Conservation (phyloP, 768 basidiomycete genomes). For the Pleurotus eryngii region DNA sequence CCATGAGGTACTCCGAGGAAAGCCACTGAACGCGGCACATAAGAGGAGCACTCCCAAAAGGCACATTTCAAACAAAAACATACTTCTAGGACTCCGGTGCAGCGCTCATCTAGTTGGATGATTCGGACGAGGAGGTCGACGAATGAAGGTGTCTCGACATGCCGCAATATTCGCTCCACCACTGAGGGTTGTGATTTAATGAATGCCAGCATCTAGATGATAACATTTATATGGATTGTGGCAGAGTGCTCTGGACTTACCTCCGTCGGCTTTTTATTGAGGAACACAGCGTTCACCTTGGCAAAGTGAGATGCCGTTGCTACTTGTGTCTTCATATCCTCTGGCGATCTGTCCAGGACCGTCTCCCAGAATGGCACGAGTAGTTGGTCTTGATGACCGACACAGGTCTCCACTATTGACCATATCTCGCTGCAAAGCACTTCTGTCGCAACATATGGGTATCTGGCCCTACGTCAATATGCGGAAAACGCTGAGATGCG, state of each 20-base stretch:
- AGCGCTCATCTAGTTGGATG: conserved; percentile 85
- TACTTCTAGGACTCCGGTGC: conserved; percentile 84
- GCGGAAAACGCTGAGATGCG: conserved; percentile 7
- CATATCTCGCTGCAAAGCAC: conserved; percentile 95
- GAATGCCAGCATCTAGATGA: conserved; percentile 82
- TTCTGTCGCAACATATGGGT: conserved; percentile 90
- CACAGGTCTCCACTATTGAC: conserved; percentile 88
- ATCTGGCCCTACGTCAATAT: conserved; percentile 43
- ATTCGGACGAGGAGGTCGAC: conserved; percentile 90
- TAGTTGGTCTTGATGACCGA: conserved; percentile 66
- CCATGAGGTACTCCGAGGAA: conserved; percentile 79
- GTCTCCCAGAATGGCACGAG: conserved; percentile 91
- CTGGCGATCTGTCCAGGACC: conserved; percentile 72
- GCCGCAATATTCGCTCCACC: conserved; percentile 76
- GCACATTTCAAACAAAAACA: conserved; percentile 33
- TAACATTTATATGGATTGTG: conserved; percentile 29
- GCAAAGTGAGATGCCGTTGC: conserved; percentile 90
- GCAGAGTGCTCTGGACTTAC: conserved; percentile 32
- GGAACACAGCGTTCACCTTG: conserved; percentile 87
- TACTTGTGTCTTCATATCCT: conserved; percentile 85
- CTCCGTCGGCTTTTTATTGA: conserved; percentile 87
- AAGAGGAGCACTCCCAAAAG: conserved; percentile 26
- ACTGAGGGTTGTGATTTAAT: conserved; percentile 81
- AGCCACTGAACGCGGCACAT: conserved; percentile 65
- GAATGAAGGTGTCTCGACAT: conserved; percentile 87